Conservation (phyloP, 2,329 filamentous ascomycete species). For the Fusarium sp. region DNA sequence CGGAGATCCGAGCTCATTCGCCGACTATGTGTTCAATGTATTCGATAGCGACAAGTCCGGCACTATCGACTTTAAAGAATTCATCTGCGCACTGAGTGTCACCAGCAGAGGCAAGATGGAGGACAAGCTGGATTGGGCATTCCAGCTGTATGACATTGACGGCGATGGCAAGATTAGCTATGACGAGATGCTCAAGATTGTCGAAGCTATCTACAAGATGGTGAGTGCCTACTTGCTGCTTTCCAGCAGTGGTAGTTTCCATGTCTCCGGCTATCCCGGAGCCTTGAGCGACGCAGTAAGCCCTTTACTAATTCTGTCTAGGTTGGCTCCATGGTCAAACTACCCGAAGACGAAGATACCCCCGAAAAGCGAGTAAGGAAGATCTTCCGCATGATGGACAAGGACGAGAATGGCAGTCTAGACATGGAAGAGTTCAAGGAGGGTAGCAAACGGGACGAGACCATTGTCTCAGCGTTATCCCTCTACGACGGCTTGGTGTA, state of each 20-base stretch:
- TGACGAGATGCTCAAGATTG: constrained; percentile 98
- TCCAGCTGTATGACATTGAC: constrained; percentile 99
- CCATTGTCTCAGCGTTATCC: constrained; percentile 95
- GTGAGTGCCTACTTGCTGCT: constrained; percentile 61
- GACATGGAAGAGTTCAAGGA: constrained; percentile 99
- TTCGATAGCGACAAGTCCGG: constrained; percentile 98
- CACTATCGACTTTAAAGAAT: constrained; percentile 99
- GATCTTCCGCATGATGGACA: constrained; percentile 99
- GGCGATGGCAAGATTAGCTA: constrained; percentile 99
- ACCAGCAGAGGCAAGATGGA: constrained; percentile 99
- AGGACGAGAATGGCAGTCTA: constrained; percentile 97
- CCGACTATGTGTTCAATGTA: constrained; percentile 99
- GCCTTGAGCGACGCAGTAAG: not conserved
- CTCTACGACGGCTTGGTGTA: constrained; percentile 96
- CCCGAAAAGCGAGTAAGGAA: constrained; percentile 98
- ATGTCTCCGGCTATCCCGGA: not conserved
- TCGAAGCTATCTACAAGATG: constrained; percentile 99
- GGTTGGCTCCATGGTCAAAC: constrained; percentile 99
- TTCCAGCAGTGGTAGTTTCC: not conserved
- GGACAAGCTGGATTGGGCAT: constrained; percentile 99
- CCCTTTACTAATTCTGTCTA: constrained; percentile 53
- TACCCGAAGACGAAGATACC: constrained; percentile 98
- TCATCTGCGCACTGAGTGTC: constrained; percentile 97
- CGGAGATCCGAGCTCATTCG: constrained; percentile 95
- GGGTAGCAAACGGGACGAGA: constrained; percentile 98